These are phyloP conservation scores for Xylaria curta DNA, from an alignment of 495 filamentous ascomycete genomes.

Conservation along the genomic window DNA sequence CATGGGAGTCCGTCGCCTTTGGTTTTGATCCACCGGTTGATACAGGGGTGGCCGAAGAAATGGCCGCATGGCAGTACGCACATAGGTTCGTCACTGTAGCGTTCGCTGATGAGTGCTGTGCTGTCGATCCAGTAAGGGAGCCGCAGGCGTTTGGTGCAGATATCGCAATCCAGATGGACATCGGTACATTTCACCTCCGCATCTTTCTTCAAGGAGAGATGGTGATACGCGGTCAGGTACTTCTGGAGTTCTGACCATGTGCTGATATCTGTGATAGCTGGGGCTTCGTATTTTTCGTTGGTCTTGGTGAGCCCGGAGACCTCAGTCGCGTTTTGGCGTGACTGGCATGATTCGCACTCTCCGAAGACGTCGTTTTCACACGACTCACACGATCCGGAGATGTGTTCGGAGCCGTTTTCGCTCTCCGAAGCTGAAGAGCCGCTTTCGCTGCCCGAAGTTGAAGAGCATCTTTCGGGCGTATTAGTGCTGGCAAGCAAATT, in stretches of 20 bases:
- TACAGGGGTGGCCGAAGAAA: neutral
- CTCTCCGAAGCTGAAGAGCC: neutral
- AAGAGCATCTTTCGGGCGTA: neutral
- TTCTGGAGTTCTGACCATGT: no score
- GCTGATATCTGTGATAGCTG: no score
- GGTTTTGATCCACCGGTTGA: neutral
- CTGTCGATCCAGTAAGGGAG: neutral
- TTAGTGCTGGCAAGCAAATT: neutral
- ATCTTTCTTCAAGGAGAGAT: no score
- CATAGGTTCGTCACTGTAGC: no score
- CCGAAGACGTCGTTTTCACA: neutral
- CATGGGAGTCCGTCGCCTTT: no score
- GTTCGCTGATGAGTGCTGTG: no score
- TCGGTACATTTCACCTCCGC: no score
- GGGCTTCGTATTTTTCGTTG: neutral
- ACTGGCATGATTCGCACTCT: no score
- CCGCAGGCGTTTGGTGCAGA: neutral
- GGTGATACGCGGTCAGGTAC: no score
- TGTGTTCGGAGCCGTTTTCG: neutral
- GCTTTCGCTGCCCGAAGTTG: neutral
- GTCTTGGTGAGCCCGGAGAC: no score
- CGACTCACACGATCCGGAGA: neutral
- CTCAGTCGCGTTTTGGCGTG: no score
- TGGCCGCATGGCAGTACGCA: slow-evolving; percentile 5
- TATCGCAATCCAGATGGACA: neutral